Evolutionary conservation across 139 green algal genomes (phyloP).

Genomic region (Zygnema cylindricum): DNA sequence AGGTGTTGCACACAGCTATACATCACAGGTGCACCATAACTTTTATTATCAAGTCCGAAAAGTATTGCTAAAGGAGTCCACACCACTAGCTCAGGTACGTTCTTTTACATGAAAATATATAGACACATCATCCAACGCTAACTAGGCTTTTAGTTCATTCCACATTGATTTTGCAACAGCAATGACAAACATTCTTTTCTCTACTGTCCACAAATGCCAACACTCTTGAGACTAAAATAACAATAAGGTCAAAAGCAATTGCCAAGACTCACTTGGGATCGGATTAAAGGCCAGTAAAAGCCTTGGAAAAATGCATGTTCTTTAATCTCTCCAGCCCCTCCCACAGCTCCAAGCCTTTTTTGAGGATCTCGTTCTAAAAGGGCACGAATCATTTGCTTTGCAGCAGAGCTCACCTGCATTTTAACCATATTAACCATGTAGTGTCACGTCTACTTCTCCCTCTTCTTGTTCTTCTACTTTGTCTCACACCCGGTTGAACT

Average conservation of each 20-base stretch:
- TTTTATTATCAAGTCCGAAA: background rate
- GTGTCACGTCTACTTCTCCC: too few species aligned
- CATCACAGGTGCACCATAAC: too few species aligned
- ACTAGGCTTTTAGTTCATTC: background rate
- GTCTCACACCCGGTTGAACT: too few species aligned
- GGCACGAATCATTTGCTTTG: constrained; percentile 77
- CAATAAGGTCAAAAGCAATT: background rate
- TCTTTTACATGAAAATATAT: background rate
- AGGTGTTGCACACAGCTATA: too few species aligned
- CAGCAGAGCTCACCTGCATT: constrained; percentile 37
- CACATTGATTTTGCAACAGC: background rate
- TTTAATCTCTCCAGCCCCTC: constrained; percentile 94
- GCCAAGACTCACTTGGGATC: constrained; percentile 52
- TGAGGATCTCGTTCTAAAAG: constrained; percentile 84
- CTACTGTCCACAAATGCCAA: background rate
- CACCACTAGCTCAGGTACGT: background rate
- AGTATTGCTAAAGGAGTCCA: background rate
- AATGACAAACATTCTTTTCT: background rate
- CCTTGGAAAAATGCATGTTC: constrained; percentile 86
- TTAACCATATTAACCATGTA: too few species aligned
- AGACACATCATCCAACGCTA: background rate
- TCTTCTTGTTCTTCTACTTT: too few species aligned
- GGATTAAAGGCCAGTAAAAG: constrained; percentile 90
- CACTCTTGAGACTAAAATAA: background rate
- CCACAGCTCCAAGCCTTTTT: constrained; percentile 72